These are phyloP conservation scores for Spencermartinsiella europaea DNA, from an alignment of 805 yeast species.

Conservation along the genomic window DNA sequence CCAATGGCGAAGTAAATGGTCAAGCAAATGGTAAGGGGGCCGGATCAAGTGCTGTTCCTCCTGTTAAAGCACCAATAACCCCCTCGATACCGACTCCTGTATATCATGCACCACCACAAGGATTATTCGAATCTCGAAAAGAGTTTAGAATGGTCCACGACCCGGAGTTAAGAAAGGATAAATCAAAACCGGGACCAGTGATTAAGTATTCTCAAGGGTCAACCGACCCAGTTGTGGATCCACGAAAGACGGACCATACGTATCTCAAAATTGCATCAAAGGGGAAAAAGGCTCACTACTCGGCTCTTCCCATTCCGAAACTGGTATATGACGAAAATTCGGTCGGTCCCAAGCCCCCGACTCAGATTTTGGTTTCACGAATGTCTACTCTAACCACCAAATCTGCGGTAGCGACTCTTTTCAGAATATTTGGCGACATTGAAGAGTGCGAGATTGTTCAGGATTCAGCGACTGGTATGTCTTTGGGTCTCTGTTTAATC, in stretches of 20 bases:
- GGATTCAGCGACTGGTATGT: slow-evolving; percentile 73
- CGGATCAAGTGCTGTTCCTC: too few relatives aligned
- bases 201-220: slow-evolving; percentile 35
- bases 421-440: slow-evolving; percentile 60
- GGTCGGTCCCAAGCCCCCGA: slow-evolving; percentile 66
- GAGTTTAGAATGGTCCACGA: slow-evolving; percentile 43
- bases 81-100: too few relatives aligned
- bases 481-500: slow-evolving; percentile 65
- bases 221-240: slow-evolving; percentile 15
- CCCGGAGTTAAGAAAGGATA: slow-evolving; percentile 44
- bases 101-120: background rate
- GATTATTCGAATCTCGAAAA: slow-evolving; percentile 5
- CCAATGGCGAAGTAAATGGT: too few relatives aligned
- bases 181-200: slow-evolving; percentile 34
- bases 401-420: slow-evolving; percentile 22
- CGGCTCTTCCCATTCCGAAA: slow-evolving; percentile 28
- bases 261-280: slow-evolving; percentile 8
- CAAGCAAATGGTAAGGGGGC: too few relatives aligned
- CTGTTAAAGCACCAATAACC: too few relatives aligned
- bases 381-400: slow-evolving; percentile 37
- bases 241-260: slow-evolving; percentile 7
- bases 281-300: slow-evolving; percentile 21
- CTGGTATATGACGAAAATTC: slow-evolving; percentile 63
- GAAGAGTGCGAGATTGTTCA: slow-evolving; percentile 52
- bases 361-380: slow-evolving; percentile 66